phyloP scores from a whole-genome alignment of 345 rosid species.

The Rhodamnia rubescens region DNA sequence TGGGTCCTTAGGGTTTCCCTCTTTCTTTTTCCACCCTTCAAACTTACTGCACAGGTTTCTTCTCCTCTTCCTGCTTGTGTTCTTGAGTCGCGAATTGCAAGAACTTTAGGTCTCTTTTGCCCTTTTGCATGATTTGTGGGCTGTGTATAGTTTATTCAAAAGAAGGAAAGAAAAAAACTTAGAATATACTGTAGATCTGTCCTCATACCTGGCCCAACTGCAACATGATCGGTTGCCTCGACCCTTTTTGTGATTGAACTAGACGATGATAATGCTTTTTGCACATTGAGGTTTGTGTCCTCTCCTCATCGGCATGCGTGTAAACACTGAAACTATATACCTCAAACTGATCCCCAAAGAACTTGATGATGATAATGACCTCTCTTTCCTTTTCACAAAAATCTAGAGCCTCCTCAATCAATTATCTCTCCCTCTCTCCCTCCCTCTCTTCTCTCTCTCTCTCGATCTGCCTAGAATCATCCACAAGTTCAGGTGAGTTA shows the following conservation, averaged over 20 bases:
- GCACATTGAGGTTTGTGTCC: slow-evolving; percentile 36
- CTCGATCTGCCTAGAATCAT: neutral
- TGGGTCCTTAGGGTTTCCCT: slow-evolving; percentile 1
- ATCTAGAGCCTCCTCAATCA: neutral
- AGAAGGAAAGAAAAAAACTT: neutral
- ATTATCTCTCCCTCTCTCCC: neutral
- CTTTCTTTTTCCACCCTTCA: neutral
- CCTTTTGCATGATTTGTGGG: slow-evolving; percentile 33
- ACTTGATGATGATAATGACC: neutral
- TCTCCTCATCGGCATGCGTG: slow-evolving; percentile 14
- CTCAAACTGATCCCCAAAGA: neutral
- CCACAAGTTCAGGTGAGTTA: neutral
- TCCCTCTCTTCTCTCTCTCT: neutral
- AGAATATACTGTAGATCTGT: neutral
- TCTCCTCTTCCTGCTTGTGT: neutral
- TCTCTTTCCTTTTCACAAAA: neutral
- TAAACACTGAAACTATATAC: neutral
- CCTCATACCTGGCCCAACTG: slow-evolving; percentile 22
- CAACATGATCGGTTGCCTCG: slow-evolving; percentile 14
- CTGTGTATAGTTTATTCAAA: slow-evolving; percentile 27
- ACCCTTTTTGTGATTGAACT: slow-evolving; percentile 55
- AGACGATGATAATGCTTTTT: slow-evolving; percentile 25
- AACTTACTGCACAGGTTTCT: neutral
- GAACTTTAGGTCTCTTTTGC: neutral
- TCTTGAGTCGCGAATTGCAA: neutral